phyloP scores from a whole-genome alignment of 2,329 filamentous ascomycete genomes.

The Aspergillus novoparasiticus region DNA sequence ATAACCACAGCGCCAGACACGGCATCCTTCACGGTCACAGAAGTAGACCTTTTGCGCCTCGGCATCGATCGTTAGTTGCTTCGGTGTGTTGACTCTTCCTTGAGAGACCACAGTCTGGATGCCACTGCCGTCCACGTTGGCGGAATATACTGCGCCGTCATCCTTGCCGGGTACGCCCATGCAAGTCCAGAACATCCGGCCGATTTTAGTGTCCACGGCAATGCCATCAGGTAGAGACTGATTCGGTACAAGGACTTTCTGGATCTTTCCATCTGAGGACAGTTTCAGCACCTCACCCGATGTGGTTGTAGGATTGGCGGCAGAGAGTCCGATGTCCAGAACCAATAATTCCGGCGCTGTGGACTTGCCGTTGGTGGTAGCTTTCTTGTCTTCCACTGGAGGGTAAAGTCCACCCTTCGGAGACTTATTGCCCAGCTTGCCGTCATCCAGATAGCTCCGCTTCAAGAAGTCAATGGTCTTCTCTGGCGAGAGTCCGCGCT shows the following conservation, averaged over 20 bases:
- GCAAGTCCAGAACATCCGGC: conserved; percentile 54
- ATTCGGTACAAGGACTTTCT: conserved; percentile 15
- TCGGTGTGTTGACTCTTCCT: conserved; percentile 54
- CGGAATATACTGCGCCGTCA: conserved; percentile 49
- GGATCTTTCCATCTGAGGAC: conserved; percentile 20
- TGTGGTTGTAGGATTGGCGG: conserved; percentile 12
- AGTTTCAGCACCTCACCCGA: conserved; percentile 24
- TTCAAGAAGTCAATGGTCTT: conserved; percentile 51
- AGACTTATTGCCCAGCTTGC: conserved; percentile 52
- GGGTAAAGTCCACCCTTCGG: conserved; percentile 43
- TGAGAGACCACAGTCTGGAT: conserved; percentile 46
- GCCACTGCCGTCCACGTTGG: conserved; percentile 55
- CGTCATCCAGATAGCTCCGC: conserved; percentile 49
- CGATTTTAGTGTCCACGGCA: conserved; percentile 34
- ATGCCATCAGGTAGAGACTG: conserved; percentile 50
- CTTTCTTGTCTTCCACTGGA: not conserved
- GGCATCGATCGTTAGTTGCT: conserved; percentile 41
- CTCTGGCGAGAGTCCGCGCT: conserved; percentile 46
- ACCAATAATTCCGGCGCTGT: conserved; percentile 18
- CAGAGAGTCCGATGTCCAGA: conserved; percentile 28
- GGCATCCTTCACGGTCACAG: conserved; percentile 48
- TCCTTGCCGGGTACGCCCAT: conserved; percentile 48
- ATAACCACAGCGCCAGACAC: conserved; percentile 38
- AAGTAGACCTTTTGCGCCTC: conserved; percentile 39
- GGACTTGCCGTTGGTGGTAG: conserved; percentile 3